Percentiles rank a stretch among this genome's conserved stretches.
These are phyloP conservation scores for Neurospora sp. DNA, from an alignment of 495 filamentous ascomycete species.

Conservation along the genomic window DNA sequence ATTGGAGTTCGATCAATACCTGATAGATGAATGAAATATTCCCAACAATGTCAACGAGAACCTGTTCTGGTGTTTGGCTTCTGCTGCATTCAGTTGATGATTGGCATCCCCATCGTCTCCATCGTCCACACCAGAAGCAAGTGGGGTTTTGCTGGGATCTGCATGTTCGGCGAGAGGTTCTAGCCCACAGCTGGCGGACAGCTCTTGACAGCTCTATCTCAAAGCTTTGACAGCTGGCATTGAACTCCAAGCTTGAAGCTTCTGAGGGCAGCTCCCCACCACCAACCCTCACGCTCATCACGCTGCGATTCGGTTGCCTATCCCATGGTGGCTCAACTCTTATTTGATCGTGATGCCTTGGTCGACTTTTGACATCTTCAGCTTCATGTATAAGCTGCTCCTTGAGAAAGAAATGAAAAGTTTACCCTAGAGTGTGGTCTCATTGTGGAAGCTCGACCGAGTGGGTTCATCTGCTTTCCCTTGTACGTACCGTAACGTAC, in stretches of 20 bases:
- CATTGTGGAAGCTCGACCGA: not conserved
- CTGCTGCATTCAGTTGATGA: not conserved
- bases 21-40: not conserved
- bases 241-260: not conserved
- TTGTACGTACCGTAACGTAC: not conserved
- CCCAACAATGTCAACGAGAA: not conserved
- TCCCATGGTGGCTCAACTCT: not conserved
- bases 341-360: not conserved
- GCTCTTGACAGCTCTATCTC: not conserved
- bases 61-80: not conserved
- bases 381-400: not conserved
- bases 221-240: not conserved
- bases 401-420: not conserved
- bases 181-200: not conserved
- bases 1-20: too few relatives aligned
- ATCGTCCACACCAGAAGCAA: not conserved
- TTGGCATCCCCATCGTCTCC: not conserved
- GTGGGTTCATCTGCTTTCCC: not conserved
- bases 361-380: not conserved
- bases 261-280: not conserved
- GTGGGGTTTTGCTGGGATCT: not conserved
- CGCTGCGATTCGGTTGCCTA: not conserved
- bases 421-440: not conserved
- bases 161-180: not conserved
- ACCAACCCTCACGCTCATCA: not conserved